Evolutionary conservation across 2,329 filamentous ascomycete genomes (phyloP), one percentile per base, ranked within the genome.

Genomic region (Purpureocillium takamizusanense): DNA sequence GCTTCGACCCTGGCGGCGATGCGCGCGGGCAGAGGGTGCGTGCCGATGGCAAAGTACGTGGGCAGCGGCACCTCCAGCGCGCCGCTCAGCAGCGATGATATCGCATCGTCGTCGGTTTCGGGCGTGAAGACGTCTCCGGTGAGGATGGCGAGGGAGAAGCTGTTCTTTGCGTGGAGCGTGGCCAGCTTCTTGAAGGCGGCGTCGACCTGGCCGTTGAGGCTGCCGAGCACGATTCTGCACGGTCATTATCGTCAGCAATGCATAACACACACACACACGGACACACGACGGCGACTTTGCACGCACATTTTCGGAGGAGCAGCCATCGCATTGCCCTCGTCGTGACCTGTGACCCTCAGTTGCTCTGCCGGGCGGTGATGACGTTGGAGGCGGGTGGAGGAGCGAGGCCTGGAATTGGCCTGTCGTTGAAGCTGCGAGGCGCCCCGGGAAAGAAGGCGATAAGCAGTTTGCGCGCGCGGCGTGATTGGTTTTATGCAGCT

Each of bases 21-120:
- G 23, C 68, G 64, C 3, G 69, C 60, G 1, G 92, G 92, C 6
- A 98, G 69, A n/a, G 81, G 65, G 34, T 71, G 71, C 29, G 69
- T 79, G 48, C 86, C 88, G 43, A 95, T 70, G 3, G 86, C 86
- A 57, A 97, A 98, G 64, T 98, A 98, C 8, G 84, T 94, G 2
- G 89, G 81, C 1, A 97, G 66, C 3, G 89, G 81, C 4, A 97
- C 69, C 16, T 69, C 56, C 37, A 94, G 80, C 10, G 74, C 69
- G n/a, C 87, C 87, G 18, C 75, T 63, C 1, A 97, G 62, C 4
- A 98, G 72, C 9, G 75, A 71, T 10, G 69, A 63, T 5, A 92
- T 62, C 9, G 62, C 56, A 11, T 76, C 69, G 31, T 79, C 69
- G 37, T 83, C 73, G 33, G 79, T 70, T 1, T 68, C 62, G 32